Evolutionary conservation across 306 rosid species (phyloP).

Genomic region (Rubus idaeus): DNA sequence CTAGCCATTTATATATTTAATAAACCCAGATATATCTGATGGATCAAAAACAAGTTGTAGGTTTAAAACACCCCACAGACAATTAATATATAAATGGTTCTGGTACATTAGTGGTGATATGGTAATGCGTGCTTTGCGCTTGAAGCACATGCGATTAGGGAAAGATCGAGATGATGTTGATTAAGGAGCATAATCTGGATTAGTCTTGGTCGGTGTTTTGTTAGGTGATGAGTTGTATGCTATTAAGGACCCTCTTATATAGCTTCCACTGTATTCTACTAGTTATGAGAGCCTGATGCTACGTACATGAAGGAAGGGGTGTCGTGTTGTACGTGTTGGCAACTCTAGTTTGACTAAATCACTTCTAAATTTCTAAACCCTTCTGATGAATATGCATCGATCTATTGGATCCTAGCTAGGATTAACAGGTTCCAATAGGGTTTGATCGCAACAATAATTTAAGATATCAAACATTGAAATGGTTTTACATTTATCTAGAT

Average conservation of each 20-base stretch:
- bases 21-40: slow-evolving; percentile 23
- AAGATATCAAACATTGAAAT: background rate
- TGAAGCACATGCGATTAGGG: slow-evolving; percentile 57
- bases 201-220: slow-evolving; percentile 20
- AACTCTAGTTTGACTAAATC: slow-evolving; percentile 8
- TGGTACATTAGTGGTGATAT: slow-evolving; percentile 33
- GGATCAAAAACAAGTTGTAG: background rate
- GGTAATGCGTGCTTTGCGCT: slow-evolving; percentile 54
- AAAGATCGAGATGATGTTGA: background rate
- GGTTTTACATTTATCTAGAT: too few relatives aligned
- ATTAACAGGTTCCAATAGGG: background rate
- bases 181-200: slow-evolving; percentile 23
- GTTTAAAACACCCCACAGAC: slow-evolving; percentile 21
- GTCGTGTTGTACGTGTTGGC: slow-evolving; percentile 13
- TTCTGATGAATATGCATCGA: background rate
- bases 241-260: slow-evolving; percentile 6
- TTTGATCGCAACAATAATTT: background rate
- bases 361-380: background rate
- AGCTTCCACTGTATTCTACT: slow-evolving; percentile 20
- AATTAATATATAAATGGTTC: slow-evolving; percentile 19
- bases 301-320: background rate
- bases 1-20: background rate
- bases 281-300: slow-evolving; percentile 22
- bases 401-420: background rate
- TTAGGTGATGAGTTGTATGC: slow-evolving; percentile 42